Evolutionary conservation across 805 yeast species (phyloP), one percentile per base, ranked within the genome.

Genomic region (Metschnikowia colocasiae): DNA sequence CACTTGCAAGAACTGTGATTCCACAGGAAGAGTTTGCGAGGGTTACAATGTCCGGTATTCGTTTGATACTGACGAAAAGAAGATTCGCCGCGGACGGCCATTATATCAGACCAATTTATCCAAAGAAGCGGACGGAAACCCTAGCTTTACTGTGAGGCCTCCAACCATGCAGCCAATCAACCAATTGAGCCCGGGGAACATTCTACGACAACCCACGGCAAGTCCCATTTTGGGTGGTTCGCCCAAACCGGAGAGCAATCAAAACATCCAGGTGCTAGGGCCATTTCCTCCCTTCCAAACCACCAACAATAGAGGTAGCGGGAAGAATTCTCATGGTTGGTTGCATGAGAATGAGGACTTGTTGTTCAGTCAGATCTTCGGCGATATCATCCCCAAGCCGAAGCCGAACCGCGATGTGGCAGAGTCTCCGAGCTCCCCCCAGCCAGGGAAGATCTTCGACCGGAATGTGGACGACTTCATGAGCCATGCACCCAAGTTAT

Each of bases 1-100:
- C 1, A 52, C 46, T 8, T 79, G 84, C 58, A 59, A 63, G 33
- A 79, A 78, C 55, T 79, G 83, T 50, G 18, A 61, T 2, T 68
- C 64, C 23, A 64, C 72, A 2, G 77, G 77, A 1, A 60, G 76
- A 27, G 48, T 45, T 8, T 79, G 84, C 49, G 81, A 68, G 45
- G 82, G 81, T 2, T 79, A 79, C 58, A 77, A 71, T 1, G 49
- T 76, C 6, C 63, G 76, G 47, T 59, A 79, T 4, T 66, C 74
- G 3, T 80, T 80, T 49, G 80, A 76, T 52, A 79, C 74, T 13
- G 47, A 42, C n/a, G 29, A 23, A 3, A 35, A 22, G 13, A 18
- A 22, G 25, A 18, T 13, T 20, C 30, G 30, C 30, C 15, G 23
- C 6, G 23, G 23, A 4, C 23, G 23, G 4, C 4, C 23, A 22